Evolutionary conservation across 2,329 filamentous ascomycete species (phyloP), one percentile per base, ranked within the genome.

Genomic region (Trichoderma brevicompactum): DNA sequence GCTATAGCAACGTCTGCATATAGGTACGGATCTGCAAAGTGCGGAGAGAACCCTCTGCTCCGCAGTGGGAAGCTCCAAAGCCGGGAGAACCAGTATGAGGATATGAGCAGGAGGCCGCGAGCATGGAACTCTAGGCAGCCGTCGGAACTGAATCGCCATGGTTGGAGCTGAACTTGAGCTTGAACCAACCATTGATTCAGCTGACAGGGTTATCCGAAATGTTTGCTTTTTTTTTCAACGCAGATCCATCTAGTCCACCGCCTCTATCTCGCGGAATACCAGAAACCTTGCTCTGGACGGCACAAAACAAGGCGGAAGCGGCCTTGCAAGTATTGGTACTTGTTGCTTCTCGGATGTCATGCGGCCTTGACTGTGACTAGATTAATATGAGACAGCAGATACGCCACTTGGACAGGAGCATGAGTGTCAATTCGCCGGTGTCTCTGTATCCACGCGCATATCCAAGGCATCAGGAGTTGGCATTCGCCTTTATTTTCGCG

Each of bases 301-400:
- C 36, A 5, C 6, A 28, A 34, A 52, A 15, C 10, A 17, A 17
- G 38, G 36, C 36, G 10, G 3, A 10, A 9, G n/a, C 36, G 23
- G 1, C 40, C 34, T 23, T 8, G 10, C 23, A 44, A 36, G 43
- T 58, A 43, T 19, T 13, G 55, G 48, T 53, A 52, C 28, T 32
- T 52, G 46, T 19, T 15, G 32, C 40, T 55, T 36, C 23, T 36
- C 15, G 28, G 46, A 38, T 23, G 38, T 4, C 2, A 7, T 23
- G 12, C n/a, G 48, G 8, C 48, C 6, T 44, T 43, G 28, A 41
- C 23, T 28, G 23, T 28, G 23, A 28, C 36, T 44, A 43, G n/a
- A 59, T 48, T 36, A 44, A n/a, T 44, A 10, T 62, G 48, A 62
- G 59, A 62, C 59, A 62, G 1, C 59, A 62, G 1, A 44, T 41